Evolutionary conservation across 2,329 filamentous ascomycete species (phyloP).

Genomic region (Amauroascus niger): DNA sequence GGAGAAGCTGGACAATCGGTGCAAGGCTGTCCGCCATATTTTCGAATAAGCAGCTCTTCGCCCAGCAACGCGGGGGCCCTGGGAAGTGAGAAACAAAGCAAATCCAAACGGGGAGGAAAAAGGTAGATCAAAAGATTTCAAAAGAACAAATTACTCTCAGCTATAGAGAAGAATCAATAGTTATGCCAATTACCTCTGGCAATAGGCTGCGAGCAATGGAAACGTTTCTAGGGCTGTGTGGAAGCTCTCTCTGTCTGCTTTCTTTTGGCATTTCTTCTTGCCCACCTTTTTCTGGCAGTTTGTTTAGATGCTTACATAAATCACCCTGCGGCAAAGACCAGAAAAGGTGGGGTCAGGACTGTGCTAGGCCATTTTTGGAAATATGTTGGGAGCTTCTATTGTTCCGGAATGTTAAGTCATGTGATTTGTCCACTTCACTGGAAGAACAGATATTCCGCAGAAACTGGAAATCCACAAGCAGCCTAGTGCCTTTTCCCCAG

Average conservation of each 20-base stretch:
- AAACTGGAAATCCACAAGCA: not conserved
- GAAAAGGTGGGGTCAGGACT: not conserved
- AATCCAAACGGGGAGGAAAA: not conserved
- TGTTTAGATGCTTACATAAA: constrained; percentile 10
- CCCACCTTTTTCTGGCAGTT: constrained; percentile 9
- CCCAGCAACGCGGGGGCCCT: constrained; percentile 19
- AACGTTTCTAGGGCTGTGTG: no score
- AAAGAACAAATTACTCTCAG: not conserved
- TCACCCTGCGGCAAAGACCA: no score
- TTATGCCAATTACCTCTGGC: not conserved
- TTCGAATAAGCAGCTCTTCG: constrained; percentile 22
- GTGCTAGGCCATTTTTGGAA: not conserved
- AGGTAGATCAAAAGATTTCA: not conserved
- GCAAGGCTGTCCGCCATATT: constrained; percentile 54
- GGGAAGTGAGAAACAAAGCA: not conserved
- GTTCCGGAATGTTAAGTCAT: not conserved
- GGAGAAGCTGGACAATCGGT: constrained; percentile 68
- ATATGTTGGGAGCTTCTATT: not conserved
- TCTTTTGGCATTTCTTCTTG: not conserved
- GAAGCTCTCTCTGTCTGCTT: not conserved
- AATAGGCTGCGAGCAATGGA: no score
- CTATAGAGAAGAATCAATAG: not conserved
- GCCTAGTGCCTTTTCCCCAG: constrained; percentile 10
- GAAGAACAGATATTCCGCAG: not conserved
- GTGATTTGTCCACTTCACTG: not conserved